A percentile compares a stretch with the other conserved stretches of the same genome.
phyloP scores from a whole-genome alignment of 495 filamentous ascomycete species.

The Aspergillus sclerotioniger region DNA sequence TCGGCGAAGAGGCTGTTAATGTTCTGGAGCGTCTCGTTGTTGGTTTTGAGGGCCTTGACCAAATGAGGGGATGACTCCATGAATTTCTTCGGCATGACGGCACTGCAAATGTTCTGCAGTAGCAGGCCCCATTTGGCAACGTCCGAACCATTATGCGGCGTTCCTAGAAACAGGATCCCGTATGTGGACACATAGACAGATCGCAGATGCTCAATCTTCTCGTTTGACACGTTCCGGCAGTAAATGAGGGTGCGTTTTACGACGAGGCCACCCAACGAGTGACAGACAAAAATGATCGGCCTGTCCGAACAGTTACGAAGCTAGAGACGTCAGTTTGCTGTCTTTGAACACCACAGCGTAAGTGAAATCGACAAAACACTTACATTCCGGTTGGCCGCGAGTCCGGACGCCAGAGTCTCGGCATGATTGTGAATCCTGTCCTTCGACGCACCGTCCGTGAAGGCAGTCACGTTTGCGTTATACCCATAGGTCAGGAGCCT shows the following conservation, averaged over 20 bases:
- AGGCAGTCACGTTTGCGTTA: conserved; percentile 72
- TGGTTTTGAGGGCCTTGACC: conserved; percentile 67
- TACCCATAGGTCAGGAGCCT: conserved; percentile 83
- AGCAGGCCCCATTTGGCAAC: conserved; percentile 73
- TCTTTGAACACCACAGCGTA: conserved; percentile 14
- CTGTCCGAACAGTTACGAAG: conserved; percentile 53
- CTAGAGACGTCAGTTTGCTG: conserved; percentile 28
- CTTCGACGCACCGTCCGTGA: conserved; percentile 59
- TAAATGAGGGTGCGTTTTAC: conserved; percentile 71
- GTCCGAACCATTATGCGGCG: conserved; percentile 80
- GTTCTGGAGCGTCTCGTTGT: conserved; percentile 77
- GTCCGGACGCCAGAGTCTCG: conserved; percentile 66
- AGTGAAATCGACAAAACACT: conserved; percentile 15
- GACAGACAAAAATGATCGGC: conserved; percentile 83
- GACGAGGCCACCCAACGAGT: conserved; percentile 79
- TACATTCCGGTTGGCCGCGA: conserved; percentile 59
- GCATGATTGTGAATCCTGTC: conserved; percentile 84
- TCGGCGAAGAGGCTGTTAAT: conserved; percentile 78
- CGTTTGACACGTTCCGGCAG: conserved; percentile 60
- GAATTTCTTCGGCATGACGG: conserved; percentile 66
- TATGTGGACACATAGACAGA: conserved; percentile 82
- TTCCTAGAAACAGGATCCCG: conserved; percentile 81
- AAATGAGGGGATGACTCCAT: conserved; percentile 70
- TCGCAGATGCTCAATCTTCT: conserved; percentile 68
- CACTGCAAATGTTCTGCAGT: conserved; percentile 69